Evolutionary conservation across 768 basidiomycete genomes (phyloP).

Genomic region (Candolleomyces efflorescens): DNA sequence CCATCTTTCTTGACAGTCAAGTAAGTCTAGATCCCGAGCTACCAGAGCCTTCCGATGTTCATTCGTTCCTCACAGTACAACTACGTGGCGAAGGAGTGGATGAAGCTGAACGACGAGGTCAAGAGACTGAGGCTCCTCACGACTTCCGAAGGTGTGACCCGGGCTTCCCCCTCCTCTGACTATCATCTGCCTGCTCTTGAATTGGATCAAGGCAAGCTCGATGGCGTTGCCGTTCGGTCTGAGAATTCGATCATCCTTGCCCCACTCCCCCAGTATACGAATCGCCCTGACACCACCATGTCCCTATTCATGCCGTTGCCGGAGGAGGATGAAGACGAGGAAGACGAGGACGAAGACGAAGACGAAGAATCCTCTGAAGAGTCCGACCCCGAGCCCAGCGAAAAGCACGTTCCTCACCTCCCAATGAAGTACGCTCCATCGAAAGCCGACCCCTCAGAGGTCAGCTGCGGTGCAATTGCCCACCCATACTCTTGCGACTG

Average conservation of each 20-base stretch:
- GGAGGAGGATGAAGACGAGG: conserved; percentile 29
- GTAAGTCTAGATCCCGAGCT: conserved; percentile 19
- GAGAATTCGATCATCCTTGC: conserved; percentile 35
- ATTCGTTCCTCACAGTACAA: conserved; percentile 23
- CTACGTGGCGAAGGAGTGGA: conserved; percentile 27
- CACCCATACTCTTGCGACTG: conserved; percentile 21
- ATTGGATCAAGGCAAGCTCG: conserved; percentile 30
- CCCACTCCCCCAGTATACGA: conserved; percentile 40
- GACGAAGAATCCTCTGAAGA: conserved; percentile 15
- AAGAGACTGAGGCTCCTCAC: conserved; percentile 15
- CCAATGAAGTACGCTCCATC: neutral
- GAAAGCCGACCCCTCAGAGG: neutral
- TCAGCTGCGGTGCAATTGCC: conserved; percentile 18
- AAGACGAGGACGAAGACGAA: conserved; percentile 13
- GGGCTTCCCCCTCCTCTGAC: conserved; percentile 9
- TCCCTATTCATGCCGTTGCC: conserved; percentile 30
- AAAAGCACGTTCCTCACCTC: neutral
- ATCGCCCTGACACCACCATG: conserved; percentile 24
- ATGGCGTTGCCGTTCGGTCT: conserved; percentile 28
- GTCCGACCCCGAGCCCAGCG: conserved; percentile 6
- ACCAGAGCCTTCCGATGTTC: conserved; percentile 1
- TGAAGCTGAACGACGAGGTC: conserved; percentile 24
- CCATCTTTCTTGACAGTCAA: conserved; percentile 18
- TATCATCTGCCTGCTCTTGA: conserved; percentile 16
- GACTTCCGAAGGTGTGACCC: conserved; percentile 3